These are phyloP conservation scores for Mycena galericulata DNA, from an alignment of 768 basidiomycete genomes.

Conservation along the genomic window DNA sequence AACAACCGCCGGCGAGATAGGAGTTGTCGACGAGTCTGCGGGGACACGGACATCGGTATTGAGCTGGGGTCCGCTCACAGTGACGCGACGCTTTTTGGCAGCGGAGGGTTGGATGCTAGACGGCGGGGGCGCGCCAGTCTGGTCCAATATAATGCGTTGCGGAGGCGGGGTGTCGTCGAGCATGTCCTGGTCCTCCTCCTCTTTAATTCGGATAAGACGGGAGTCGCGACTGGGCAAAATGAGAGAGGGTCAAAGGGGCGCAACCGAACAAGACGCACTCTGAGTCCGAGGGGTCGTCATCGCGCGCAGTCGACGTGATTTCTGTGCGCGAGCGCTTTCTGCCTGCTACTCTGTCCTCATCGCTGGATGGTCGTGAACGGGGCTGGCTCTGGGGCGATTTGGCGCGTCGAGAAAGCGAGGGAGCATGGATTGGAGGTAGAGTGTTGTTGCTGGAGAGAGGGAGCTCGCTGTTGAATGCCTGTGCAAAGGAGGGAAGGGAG, in stretches of 20 bases:
- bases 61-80: constrained; percentile 71
- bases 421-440: constrained; percentile 74
- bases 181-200: constrained; percentile 69
- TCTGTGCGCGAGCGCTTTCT: constrained; percentile 63
- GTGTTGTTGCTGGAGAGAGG: constrained; percentile 68
- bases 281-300: constrained; percentile 54
- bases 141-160: constrained; percentile 27
- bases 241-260: background rate
- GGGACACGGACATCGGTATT: constrained; percentile 63
- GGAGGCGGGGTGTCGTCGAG: constrained; percentile 53
- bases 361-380: constrained; percentile 45
- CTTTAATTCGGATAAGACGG: constrained; percentile 65
- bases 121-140: constrained; percentile 50
- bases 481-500: constrained; percentile 84
- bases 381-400: constrained; percentile 42
- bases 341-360: constrained; percentile 46
- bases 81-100: constrained; percentile 77
- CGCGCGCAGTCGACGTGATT: constrained; percentile 45
- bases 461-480: constrained; percentile 71
- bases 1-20: constrained; percentile 75
- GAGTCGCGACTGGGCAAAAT: constrained; percentile 52
- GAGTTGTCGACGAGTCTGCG: constrained; percentile 59
- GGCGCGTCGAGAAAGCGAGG: constrained; percentile 49
- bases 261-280: constrained; percentile 55
- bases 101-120: constrained; percentile 58